A percentile compares a stretch with the other conserved stretches of the same genome.
These are phyloP conservation scores for Leccinellum albellum DNA, from an alignment of 768 basidiomycete genomes.

Conservation along the genomic window DNA sequence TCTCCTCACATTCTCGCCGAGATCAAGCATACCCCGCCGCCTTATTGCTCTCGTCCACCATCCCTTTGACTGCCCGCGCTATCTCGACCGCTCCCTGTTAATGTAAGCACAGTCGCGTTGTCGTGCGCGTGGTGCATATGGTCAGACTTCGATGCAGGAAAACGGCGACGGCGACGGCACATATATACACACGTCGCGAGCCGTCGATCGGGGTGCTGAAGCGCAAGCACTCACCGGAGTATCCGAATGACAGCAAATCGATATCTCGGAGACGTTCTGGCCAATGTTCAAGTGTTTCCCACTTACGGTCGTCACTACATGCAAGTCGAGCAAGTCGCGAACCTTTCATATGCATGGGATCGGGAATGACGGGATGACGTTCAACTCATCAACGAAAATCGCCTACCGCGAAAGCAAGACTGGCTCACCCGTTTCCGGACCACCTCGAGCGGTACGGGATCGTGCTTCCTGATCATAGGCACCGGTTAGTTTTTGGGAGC, in stretches of 20 bases:
- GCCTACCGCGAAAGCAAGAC: not conserved
- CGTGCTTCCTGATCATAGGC: conserved; percentile 42
- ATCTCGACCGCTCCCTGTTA: conserved; percentile 51
- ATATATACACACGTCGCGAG: not conserved
- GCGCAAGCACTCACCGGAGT: conserved; percentile 45
- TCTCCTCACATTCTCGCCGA: not conserved
- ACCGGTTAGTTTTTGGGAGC: not conserved
- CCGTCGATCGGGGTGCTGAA: too few relatives aligned
- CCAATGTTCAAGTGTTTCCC: conserved; percentile 42
- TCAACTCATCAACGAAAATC: not conserved
- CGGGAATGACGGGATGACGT: not conserved
- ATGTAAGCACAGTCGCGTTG: not conserved
- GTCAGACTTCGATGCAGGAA: not conserved
- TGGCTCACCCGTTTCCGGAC: conserved; percentile 42
- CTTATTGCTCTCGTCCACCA: conserved; percentile 54
- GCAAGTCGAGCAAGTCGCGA: conserved; percentile 38
- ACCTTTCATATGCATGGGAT: conserved; percentile 33
- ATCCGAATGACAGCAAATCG: conserved; percentile 65
- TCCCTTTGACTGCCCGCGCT: conserved; percentile 46
- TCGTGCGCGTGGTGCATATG: not conserved
- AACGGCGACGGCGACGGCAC: not conserved
- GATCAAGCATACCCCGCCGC: conserved; percentile 27
- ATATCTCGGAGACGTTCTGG: conserved; percentile 44
- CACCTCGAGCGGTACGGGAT: conserved; percentile 39
- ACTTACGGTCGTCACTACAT: conserved; percentile 45